phyloP scores from a whole-genome alignment of 1,139 yeast genomes.

The Taphrina populina region DNA sequence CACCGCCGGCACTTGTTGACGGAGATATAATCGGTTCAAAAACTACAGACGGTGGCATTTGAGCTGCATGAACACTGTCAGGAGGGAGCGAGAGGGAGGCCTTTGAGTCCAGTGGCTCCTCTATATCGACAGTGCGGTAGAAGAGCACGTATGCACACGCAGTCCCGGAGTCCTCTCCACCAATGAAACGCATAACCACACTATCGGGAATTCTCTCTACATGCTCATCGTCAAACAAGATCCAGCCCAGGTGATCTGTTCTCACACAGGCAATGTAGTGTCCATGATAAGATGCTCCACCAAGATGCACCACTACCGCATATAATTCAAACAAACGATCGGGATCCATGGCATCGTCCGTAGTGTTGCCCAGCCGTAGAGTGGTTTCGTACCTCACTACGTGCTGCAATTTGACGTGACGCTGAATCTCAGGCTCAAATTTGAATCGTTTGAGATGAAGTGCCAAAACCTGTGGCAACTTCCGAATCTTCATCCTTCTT shows the following conservation, averaged over 20 bases:
- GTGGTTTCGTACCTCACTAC: constrained; percentile 76
- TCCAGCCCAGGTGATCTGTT: constrained; percentile 78
- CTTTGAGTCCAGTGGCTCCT: constrained; percentile 15
- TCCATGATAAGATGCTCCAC: constrained; percentile 98
- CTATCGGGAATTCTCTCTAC: constrained; percentile 84
- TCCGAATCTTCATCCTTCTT: constrained; percentile 78
- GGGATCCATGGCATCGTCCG: constrained; percentile 52
- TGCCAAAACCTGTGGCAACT: constrained; percentile 73
- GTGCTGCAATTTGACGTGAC: constrained; percentile 83
- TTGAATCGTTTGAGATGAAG: constrained; percentile 88
- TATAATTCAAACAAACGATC: constrained; percentile 73
- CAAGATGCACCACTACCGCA: constrained; percentile 88
- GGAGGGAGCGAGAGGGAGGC: constrained; percentile 12
- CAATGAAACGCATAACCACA: constrained; percentile 82
- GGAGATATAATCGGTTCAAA: neutral
- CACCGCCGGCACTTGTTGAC: neutral
- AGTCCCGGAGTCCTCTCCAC: constrained; percentile 74
- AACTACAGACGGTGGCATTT: constrained; percentile 12
- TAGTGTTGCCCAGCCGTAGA: constrained; percentile 72
- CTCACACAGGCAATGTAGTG: constrained; percentile 88
- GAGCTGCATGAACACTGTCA: constrained; percentile 19
- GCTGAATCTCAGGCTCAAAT: constrained; percentile 76
- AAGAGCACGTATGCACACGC: constrained; percentile 90
- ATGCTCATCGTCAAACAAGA: constrained; percentile 90
- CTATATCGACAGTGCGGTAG: constrained; percentile 47